phyloP scores from a whole-genome alignment of 768 basidiomycete species.

The Fistulinella prunicolor region DNA sequence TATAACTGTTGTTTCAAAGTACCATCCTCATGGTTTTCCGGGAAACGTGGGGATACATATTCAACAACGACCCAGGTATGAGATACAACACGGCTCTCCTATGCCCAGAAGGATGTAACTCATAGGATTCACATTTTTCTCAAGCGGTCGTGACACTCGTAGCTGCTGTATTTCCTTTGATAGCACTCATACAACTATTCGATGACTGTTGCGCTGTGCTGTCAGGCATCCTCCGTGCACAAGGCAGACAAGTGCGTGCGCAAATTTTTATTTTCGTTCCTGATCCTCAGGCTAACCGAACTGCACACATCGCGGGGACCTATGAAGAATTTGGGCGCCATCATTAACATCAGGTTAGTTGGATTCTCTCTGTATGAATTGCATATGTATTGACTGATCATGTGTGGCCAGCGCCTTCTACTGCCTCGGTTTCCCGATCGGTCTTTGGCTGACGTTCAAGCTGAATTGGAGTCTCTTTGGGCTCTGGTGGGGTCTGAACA shows the following conservation, averaged over 20 bases:
- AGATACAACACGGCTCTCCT: too few species aligned
- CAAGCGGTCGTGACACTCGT: conserved; percentile 35
- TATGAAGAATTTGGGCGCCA: conserved; percentile 75
- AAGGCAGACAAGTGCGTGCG: conserved; percentile 64
- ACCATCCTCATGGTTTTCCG: conserved; percentile 58
- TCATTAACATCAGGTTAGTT: conserved; percentile 69
- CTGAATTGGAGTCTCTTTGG: conserved; percentile 61
- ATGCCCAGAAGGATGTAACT: too few species aligned
- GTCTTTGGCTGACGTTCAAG: conserved; percentile 73
- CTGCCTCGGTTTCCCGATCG: conserved; percentile 77
- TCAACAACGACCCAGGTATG: conserved; percentile 63
- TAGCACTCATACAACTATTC: conserved; percentile 78
- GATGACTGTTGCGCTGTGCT: conserved; percentile 74
- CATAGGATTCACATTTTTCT: not conserved
- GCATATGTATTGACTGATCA: not conserved
- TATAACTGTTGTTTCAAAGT: conserved; percentile 29
- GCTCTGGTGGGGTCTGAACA: conserved; percentile 82
- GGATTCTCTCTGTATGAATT: not conserved
- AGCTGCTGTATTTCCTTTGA: conserved; percentile 67
- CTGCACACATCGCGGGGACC: conserved; percentile 38
- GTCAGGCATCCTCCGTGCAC: conserved; percentile 76
- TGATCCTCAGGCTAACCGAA: not conserved
- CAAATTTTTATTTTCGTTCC: not conserved
- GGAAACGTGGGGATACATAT: conserved; percentile 68
- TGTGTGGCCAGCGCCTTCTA: conserved; percentile 59